These are phyloP conservation scores for Cladosporium phlei DNA, from an alignment of 2,329 filamentous ascomycete species.

Conservation along the genomic window DNA sequence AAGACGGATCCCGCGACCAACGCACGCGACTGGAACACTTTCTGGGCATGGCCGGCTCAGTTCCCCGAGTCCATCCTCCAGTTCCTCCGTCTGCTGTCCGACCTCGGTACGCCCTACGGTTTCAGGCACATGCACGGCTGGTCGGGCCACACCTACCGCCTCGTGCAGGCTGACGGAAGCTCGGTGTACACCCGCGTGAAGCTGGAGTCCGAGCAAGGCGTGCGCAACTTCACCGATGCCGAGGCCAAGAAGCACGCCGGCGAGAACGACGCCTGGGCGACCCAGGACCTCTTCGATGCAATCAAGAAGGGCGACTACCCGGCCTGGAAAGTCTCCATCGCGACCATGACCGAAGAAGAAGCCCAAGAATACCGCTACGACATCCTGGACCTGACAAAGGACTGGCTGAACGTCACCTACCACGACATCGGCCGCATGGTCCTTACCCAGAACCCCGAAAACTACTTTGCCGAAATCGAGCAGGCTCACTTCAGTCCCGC, in stretches of 20 bases:
- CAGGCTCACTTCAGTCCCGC: conserved; percentile 63
- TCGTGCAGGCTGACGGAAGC: conserved; percentile 16
- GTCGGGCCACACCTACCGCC: conserved; percentile 39
- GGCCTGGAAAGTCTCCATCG: conserved; percentile 50
- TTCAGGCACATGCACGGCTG: conserved; percentile 32
- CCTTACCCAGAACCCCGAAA: conserved; percentile 51
- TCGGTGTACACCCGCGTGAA: conserved; percentile 13
- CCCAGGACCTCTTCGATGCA: conserved; percentile 38
- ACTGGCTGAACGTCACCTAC: conserved; percentile 47
- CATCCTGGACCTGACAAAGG: conserved; percentile 55
- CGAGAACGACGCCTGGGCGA: conserved; percentile 9
- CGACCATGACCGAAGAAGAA: conserved; percentile 51
- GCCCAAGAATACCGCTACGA: conserved; percentile 46
- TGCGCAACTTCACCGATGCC: conserved; percentile 39
- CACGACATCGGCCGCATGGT: conserved; percentile 46
- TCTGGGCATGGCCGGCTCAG: conserved; percentile 39
- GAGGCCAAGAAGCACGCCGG: conserved; percentile 24
- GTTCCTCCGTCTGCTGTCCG: conserved; percentile 49
- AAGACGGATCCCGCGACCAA: conserved; percentile 35
- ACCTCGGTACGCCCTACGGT: conserved; percentile 44
- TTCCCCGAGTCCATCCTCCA: conserved; percentile 49
- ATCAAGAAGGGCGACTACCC: conserved; percentile 46
- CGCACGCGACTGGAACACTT: conserved; percentile 34
- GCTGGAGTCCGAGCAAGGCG: conserved; percentile 12
- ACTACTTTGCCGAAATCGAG: conserved; percentile 65